phyloP scores from a whole-genome alignment of 1,139 yeast genomes.

The Lodderomyces metapsilosis region DNA sequence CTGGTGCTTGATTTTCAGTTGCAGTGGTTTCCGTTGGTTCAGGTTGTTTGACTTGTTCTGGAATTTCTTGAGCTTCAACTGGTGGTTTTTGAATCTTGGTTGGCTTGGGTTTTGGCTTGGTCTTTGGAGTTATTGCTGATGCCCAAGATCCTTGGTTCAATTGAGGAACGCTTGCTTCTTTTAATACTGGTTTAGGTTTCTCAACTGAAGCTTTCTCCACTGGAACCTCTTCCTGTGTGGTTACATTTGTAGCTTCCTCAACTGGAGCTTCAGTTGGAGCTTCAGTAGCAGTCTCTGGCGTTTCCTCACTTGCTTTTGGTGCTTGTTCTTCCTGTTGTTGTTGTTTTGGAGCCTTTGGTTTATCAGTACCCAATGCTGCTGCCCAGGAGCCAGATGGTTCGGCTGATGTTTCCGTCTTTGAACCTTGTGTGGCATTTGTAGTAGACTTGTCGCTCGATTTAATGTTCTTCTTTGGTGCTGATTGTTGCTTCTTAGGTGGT shows the following conservation, averaged over 20 bases:
- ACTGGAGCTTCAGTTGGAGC: constrained; percentile 5
- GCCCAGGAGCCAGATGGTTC: constrained; percentile 47
- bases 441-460: constrained; percentile 2
- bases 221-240: constrained; percentile 4
- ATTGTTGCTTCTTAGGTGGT: constrained; percentile 10
- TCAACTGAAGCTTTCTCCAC: constrained; percentile 12
- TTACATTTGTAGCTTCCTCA: neutral
- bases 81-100: constrained; percentile 10
- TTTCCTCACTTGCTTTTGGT: constrained; percentile 9
- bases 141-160: constrained; percentile 53
- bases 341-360: constrained; percentile 22
- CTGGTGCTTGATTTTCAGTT: constrained; percentile 5
- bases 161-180: constrained; percentile 30
- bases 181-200: constrained; percentile 24
- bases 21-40: constrained; percentile 2
- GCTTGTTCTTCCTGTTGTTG: constrained; percentile 4
- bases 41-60: constrained; percentile 10
- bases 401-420: constrained; percentile 14
- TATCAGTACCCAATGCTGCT: constrained; percentile 45
- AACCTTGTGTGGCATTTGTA: neutral
- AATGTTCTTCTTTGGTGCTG: constrained; percentile 5
- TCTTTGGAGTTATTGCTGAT: constrained; percentile 57
- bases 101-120: constrained; percentile 30
- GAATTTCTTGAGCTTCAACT: constrained; percentile 6
- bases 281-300: neutral